Conservation (phyloP, 257 asterid species). For the Nicotiana knightiana region DNA sequence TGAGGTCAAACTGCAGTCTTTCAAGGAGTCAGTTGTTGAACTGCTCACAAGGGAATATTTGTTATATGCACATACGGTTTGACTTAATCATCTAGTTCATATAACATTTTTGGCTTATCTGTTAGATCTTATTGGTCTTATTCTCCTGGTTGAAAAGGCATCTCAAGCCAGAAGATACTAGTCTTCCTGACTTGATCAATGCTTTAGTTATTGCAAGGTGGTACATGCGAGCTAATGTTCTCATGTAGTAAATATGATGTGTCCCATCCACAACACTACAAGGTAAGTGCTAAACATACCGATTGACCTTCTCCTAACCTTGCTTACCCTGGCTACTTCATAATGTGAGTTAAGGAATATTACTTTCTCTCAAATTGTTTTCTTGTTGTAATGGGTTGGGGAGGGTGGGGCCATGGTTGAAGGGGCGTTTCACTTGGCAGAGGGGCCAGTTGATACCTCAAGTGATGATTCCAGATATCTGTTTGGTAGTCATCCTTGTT, state of each 20-base stretch:
- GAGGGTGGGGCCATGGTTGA: background rate
- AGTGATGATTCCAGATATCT: background rate
- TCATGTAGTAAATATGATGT: too few species aligned
- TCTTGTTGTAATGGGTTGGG: background rate
- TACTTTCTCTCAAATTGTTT: background rate
- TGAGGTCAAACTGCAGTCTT: background rate
- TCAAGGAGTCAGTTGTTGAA: background rate
- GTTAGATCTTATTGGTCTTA: background rate
- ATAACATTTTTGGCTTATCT: background rate
- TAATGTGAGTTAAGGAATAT: background rate
- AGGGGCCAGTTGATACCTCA: background rate
- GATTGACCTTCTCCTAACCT: too few species aligned
- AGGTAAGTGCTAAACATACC: too few species aligned
- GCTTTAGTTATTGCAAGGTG: background rate
- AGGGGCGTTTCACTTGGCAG: background rate
- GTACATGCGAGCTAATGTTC: background rate
- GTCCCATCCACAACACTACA: too few species aligned
- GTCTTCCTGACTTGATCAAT: background rate
- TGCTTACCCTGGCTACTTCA: background rate
- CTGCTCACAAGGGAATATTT: background rate
- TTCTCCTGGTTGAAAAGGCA: background rate
- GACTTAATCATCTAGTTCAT: background rate
- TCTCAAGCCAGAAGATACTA: background rate
- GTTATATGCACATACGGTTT: background rate
- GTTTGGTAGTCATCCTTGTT: background rate